phyloP scores from a whole-genome alignment of 176 grass and related monocot genomes.

The Hyparrhenia diplandra region DNA sequence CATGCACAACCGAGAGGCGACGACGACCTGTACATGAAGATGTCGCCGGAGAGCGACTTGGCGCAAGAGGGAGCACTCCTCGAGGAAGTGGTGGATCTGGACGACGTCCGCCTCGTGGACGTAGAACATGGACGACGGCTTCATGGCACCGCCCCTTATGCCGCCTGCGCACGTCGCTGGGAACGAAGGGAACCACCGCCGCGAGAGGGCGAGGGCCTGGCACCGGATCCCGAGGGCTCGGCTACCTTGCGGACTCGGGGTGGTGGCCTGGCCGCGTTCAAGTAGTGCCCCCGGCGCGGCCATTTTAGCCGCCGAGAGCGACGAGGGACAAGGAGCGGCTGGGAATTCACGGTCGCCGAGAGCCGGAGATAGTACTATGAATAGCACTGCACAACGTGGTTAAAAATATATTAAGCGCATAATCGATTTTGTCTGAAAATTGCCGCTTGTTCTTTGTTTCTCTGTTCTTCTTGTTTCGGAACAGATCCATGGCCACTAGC shows the following conservation, averaged over 20 bases:
- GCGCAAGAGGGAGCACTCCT: conserved; percentile 57
- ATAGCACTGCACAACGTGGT: not conserved
- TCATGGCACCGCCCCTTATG: conserved; percentile 44
- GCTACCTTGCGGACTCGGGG: not conserved
- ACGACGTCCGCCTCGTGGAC: conserved; percentile 47
- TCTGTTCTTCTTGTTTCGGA: not conserved
- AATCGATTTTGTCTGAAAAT: not conserved
- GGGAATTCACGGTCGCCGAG: not conserved
- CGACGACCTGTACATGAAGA: conserved; percentile 53
- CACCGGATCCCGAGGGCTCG: conserved; percentile 31
- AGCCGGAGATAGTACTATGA: conserved; percentile 10
- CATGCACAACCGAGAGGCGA: no score
- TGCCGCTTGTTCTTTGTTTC: not conserved
- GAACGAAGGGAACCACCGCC: conserved; percentile 33
- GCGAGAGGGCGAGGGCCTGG: conserved; percentile 24
- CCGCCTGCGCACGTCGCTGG: conserved; percentile 12
- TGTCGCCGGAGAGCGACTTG: conserved; percentile 58
- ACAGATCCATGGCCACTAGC: not conserved
- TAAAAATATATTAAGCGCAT: not conserved
- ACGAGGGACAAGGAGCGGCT: conserved; percentile 16
- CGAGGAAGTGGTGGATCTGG: conserved; percentile 47
- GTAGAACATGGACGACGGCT: conserved; percentile 50
- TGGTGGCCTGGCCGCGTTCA: not conserved
- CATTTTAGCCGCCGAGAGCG: conserved; percentile 22
- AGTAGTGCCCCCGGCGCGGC: conserved; percentile 19